Percentiles rank a stretch among this genome's conserved stretches.
These are phyloP conservation scores for Sugiyamaella japonica DNA, from an alignment of 1,139 yeast genomes.

Conservation along the genomic window DNA sequence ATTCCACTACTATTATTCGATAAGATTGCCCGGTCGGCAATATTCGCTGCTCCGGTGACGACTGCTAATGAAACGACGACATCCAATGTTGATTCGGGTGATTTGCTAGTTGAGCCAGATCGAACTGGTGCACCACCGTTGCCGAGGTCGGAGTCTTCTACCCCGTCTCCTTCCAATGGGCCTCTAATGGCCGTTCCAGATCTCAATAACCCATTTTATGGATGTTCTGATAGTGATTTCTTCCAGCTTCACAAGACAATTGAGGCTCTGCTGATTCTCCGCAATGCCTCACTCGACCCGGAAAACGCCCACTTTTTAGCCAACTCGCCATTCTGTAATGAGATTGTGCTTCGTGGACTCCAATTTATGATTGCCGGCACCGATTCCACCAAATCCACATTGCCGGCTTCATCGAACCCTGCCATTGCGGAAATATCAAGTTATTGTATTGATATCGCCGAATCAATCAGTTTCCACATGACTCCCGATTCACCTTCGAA, in stretches of 20 bases:
- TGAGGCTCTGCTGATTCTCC: conserved; percentile 66
- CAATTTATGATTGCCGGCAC: conserved; percentile 44
- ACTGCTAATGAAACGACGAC: not conserved
- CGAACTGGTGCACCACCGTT: too few species aligned
- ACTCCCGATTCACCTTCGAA: conserved; percentile 63
- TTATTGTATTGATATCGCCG: conserved; percentile 77
- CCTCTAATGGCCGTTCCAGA: not conserved
- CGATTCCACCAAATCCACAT: conserved; percentile 33
- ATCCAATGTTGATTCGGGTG: too few species aligned
- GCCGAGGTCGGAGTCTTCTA: not conserved
- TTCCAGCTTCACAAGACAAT: conserved; percentile 49
- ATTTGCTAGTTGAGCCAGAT: too few species aligned
- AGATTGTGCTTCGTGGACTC: conserved; percentile 51
- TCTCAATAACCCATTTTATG: conserved; percentile 16
- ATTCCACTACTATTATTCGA: conserved; percentile 23
- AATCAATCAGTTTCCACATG: conserved; percentile 78
- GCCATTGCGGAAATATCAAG: conserved; percentile 57
- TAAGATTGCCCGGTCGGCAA: conserved; percentile 10
- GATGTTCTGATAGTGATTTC: conserved; percentile 31
- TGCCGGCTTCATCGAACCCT: conserved; percentile 3
- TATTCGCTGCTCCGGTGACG: conserved; percentile 14
- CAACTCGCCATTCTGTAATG: conserved; percentile 42
- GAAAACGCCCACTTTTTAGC: conserved; percentile 80
- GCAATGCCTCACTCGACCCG: conserved; percentile 82
- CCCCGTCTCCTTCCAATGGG: not conserved